Evolutionary conservation across 108 stramenopile genomes (phyloP), one percentile per base, ranked within the genome.

Genomic region (Nannochloropsis salina): DNA sequence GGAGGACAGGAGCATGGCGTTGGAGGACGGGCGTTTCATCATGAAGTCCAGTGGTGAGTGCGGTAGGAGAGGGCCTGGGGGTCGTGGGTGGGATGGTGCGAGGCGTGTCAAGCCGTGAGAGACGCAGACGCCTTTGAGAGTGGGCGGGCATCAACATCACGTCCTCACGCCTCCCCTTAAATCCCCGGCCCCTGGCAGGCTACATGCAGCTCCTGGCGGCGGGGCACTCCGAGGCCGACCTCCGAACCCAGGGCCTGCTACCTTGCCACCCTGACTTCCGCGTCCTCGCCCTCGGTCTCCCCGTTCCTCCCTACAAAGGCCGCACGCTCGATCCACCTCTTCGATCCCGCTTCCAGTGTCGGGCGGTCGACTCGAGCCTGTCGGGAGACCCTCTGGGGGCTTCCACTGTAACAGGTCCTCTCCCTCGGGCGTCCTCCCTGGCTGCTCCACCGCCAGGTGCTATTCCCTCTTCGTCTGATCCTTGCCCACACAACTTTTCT

Each of bases 1-100:
- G 80, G 95, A 95, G 88, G 94, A 97, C 87, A 90, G 95, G 44
- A 94, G 94, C 82, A 88, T 95, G 80, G 89, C 90, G 21, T 88
- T 97, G 81, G 95, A 95, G 44, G 95, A 95, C 89, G 95, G 95
- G 6, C 88, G 84, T 15, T 83, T 90, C 42, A 87, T 94, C 2
- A 84, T 92, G 43, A 61, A 88, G 5, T 83, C 86, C n/a, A 74
- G 61, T n/a, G 61, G 61, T 74, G n/a, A 74, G 61, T n/a, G 61
- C n/a, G 82, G 86, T 42, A 42, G 87, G 22, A 86, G 89, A 80
- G 85, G 81, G 3, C 40, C 9, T 42, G 45, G 9, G 40, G 31
- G 31, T 31, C 31, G 31, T 31, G 31, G 31, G 31, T 31, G 31
- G 31, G 31, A 31, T 31, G 31, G 31, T 31, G 31, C 31, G 31